Conservation (phyloP, 139 green algal species). For the Desmodesmus armatus region DNA sequence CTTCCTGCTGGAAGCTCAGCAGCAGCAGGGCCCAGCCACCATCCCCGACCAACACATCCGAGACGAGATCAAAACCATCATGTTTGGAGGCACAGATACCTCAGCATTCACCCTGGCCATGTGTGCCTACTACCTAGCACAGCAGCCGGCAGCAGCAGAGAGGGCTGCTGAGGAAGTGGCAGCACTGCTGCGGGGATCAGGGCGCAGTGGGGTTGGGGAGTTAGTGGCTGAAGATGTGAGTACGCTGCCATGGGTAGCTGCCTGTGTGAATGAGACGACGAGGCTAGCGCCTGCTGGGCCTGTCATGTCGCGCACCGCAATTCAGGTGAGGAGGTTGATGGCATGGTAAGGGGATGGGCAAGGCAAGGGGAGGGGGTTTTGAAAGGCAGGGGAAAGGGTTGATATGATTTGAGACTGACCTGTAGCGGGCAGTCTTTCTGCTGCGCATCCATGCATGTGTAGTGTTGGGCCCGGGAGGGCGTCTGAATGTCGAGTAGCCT, state of each 20-base stretch:
- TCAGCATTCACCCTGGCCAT: slow-evolving; percentile 22
- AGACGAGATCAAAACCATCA: slow-evolving; percentile 27
- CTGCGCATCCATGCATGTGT: too few relatives aligned
- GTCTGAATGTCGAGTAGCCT: too few relatives aligned
- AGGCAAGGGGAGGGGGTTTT: too few relatives aligned
- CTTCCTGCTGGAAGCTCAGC: slow-evolving; percentile 20
- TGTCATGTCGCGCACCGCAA: slow-evolving; percentile 6
- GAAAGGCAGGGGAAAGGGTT: too few relatives aligned
- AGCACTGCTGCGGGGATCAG: neutral
- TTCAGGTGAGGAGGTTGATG: neutral
- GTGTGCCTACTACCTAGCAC: slow-evolving; percentile 7
- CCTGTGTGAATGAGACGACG: slow-evolving; percentile 33
- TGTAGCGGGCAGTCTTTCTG: neutral
- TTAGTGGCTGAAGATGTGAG: slow-evolving; percentile 12
- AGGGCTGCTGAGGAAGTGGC: slow-evolving; percentile 9
- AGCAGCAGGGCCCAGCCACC: slow-evolving; percentile 21
- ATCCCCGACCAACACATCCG: neutral
- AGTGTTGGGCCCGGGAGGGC: too few relatives aligned
- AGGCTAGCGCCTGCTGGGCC: slow-evolving; percentile 6
- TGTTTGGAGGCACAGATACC: slow-evolving; percentile 21
- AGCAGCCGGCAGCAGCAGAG: slow-evolving; percentile 18
- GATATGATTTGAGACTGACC: too few relatives aligned
- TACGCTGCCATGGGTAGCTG: neutral
- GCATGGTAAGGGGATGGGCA: too few relatives aligned
- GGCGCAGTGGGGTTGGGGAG: neutral